Percentiles rank a stretch among this genome's conserved stretches.
Conservation (phyloP, 345 rosid species). For the Cochlearia excelsa region DNA sequence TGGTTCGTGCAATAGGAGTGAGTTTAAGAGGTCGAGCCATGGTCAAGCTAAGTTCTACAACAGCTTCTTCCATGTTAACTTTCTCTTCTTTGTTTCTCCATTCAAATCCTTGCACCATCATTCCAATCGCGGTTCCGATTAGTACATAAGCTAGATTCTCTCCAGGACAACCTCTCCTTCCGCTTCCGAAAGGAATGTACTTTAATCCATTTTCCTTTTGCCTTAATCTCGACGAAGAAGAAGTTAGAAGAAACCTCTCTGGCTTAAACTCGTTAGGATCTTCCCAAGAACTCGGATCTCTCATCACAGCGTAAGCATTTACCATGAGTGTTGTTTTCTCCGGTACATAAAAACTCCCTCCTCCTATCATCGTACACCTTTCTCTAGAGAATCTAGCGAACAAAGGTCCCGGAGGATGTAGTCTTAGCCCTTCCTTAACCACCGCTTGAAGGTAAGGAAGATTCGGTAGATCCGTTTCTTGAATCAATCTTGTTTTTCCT, state of each 20-base stretch:
- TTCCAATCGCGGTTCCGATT: constrained; percentile 13
- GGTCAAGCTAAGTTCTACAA: neutral
- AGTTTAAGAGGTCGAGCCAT: constrained; percentile 6
- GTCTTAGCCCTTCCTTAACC: constrained; percentile 41
- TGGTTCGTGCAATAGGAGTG: neutral
- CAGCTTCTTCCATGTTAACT: constrained; percentile 19
- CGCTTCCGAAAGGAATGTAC: constrained; percentile 51
- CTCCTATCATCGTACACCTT: constrained; percentile 30
- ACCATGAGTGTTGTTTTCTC: constrained; percentile 18
- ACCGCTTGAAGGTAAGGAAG: too few relatives aligned
- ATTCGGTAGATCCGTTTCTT: too few relatives aligned
- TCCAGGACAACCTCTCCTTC: constrained; percentile 66
- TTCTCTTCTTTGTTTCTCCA: constrained; percentile 41
- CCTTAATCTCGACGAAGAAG: neutral
- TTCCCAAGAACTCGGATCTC: constrained; percentile 48
- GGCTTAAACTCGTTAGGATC: constrained; percentile 43
- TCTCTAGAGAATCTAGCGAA: constrained; percentile 45
- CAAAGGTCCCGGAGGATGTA: constrained; percentile 52
- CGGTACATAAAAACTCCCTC: constrained; percentile 42
- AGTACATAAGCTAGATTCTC: constrained; percentile 36
- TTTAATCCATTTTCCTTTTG: constrained; percentile 1
- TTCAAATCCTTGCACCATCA: constrained; percentile 31
- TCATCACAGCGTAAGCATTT: constrained; percentile 50
- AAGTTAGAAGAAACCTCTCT: constrained; percentile 23
- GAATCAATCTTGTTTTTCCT: constrained; percentile 18